Conservation (phyloP, 2,329 filamentous ascomycete genomes). For the Ramichloridium luteum region DNA sequence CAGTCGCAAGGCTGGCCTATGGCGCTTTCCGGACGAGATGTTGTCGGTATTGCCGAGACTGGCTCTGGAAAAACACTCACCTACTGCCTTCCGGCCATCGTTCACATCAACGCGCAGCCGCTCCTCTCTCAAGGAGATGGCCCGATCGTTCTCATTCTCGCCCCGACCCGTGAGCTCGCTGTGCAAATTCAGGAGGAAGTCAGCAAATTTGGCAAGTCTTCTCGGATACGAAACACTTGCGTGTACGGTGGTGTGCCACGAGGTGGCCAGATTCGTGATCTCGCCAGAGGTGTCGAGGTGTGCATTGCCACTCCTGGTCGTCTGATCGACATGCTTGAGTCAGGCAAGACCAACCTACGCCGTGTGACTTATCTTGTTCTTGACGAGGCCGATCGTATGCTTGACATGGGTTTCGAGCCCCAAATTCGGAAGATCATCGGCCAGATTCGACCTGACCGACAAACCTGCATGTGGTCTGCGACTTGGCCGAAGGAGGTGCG, state of each 20-base stretch:
- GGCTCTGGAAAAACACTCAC: slow-evolving; percentile 98
- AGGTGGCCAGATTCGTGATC: slow-evolving; percentile 90
- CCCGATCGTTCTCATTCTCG: slow-evolving; percentile 89
- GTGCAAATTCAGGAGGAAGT: slow-evolving; percentile 99
- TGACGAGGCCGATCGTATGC: slow-evolving; percentile 97
- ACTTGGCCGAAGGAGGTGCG: slow-evolving; percentile 99
- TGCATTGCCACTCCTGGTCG: slow-evolving; percentile 97
- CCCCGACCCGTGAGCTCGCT: slow-evolving; percentile 91
- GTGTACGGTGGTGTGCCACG: slow-evolving; percentile 98
- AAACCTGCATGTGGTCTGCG: slow-evolving; percentile 99
- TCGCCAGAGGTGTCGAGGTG: slow-evolving; percentile 90
- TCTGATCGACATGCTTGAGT: slow-evolving; percentile 97
- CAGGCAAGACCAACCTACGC: slow-evolving; percentile 93
- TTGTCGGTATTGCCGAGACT: slow-evolving; percentile 97
- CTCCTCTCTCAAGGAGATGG: slow-evolving; percentile 90
- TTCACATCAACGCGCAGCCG: slow-evolving; percentile 98
- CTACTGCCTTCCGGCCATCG: slow-evolving; percentile 94
- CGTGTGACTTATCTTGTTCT: slow-evolving; percentile 97
- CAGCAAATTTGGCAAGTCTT: slow-evolving; percentile 96
- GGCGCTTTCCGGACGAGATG: slow-evolving; percentile 94
- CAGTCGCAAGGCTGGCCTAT: slow-evolving; percentile 99
- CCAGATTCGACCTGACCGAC: slow-evolving; percentile 94
- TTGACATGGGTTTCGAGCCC: slow-evolving; percentile 99
- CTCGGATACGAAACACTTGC: slow-evolving; percentile 94
- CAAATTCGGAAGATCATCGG: slow-evolving; percentile 98